Evolutionary conservation across 129 eudicot genomes (phyloP).

Genomic region (Tagetes erecta): DNA sequence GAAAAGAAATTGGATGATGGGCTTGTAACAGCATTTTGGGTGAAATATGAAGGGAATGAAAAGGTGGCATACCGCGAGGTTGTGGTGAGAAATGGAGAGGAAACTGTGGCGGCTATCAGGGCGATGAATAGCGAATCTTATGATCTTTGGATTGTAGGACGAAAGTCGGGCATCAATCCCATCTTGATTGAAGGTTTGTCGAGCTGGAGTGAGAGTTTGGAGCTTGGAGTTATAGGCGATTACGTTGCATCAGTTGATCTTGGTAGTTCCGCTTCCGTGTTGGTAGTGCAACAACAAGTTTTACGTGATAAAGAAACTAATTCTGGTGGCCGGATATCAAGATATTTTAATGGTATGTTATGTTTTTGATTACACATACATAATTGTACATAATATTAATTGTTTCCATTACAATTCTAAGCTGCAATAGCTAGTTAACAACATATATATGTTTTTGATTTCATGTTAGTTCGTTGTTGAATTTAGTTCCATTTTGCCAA

Average conservation of each 20-base stretch:
- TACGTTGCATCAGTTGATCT: slow-evolving; percentile 68
- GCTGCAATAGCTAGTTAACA: no score
- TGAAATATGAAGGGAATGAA: slow-evolving; percentile 72
- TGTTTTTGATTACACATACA: slow-evolving; percentile 12
- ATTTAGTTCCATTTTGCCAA: no score
- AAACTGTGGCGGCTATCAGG: slow-evolving; percentile 66
- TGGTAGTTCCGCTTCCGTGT: slow-evolving; percentile 55
- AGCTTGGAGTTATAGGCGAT: slow-evolving; percentile 83
- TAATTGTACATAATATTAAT: background rate
- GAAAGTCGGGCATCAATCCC: slow-evolving; percentile 76
- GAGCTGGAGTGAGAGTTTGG: slow-evolving; percentile 64
- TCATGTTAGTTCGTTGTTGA: no score
- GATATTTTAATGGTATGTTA: slow-evolving; percentile 27
- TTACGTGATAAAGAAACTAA: slow-evolving; percentile 54
- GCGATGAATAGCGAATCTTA: slow-evolving; percentile 48
- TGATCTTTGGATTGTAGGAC: slow-evolving; percentile 86
- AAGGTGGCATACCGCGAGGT: slow-evolving; percentile 71
- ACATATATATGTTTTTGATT: no score
- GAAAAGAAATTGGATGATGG: slow-evolving; percentile 94
- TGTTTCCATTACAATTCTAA: background rate
- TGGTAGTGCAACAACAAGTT: slow-evolving; percentile 87
- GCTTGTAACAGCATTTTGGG: slow-evolving; percentile 92
- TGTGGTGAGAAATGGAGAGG: slow-evolving; percentile 73
- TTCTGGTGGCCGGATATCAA: slow-evolving; percentile 34
- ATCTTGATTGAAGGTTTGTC: slow-evolving; percentile 59